phyloP scores from a whole-genome alignment of 2,329 filamentous ascomycete genomes.

The Colletotrichum zoysiae region DNA sequence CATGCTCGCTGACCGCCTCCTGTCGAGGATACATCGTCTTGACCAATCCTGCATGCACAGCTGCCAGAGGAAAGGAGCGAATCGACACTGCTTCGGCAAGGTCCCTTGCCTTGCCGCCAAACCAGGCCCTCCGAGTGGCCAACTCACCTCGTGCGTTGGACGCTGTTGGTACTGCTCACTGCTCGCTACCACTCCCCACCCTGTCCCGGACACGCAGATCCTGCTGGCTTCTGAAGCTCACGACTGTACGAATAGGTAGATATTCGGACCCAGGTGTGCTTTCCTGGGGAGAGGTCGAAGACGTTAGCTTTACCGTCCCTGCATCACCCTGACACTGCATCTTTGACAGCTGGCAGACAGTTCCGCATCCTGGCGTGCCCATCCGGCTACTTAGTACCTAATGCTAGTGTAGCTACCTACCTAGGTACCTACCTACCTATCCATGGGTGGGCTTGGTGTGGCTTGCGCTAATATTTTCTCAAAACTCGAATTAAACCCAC shows the following conservation, averaged over 20 bases:
- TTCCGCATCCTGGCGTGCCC: neutral
- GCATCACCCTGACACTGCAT: neutral
- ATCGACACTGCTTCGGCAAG: conserved; percentile 21
- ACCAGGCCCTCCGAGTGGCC: conserved; percentile 22
- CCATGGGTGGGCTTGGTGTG: conserved; percentile 17
- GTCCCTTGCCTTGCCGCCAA: conserved; percentile 25
- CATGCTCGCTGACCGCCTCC: conserved; percentile 33
- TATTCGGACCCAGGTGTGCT: conserved; percentile 1
- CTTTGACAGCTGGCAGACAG: neutral
- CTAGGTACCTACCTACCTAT: too few relatives aligned
- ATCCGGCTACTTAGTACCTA: neutral
- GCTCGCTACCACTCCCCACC: conserved; percentile 2
- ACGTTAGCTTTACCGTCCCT: conserved; percentile 5
- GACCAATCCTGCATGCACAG: conserved; percentile 11
- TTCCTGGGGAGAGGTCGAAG: neutral
- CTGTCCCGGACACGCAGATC: conserved; percentile 16
- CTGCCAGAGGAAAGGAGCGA: neutral
- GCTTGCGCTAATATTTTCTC: conserved; percentile 28
- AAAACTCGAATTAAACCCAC: conserved; percentile 25
- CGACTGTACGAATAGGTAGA: neutral
- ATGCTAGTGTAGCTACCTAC: too few relatives aligned
- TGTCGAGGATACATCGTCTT: conserved; percentile 5
- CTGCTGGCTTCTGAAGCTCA: conserved; percentile 19
- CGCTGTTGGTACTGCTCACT: conserved; percentile 11
- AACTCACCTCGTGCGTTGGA: conserved; percentile 1